These are phyloP conservation scores for Extremus antarcticus DNA, from an alignment of 495 filamentous ascomycete genomes.

Conservation along the genomic window DNA sequence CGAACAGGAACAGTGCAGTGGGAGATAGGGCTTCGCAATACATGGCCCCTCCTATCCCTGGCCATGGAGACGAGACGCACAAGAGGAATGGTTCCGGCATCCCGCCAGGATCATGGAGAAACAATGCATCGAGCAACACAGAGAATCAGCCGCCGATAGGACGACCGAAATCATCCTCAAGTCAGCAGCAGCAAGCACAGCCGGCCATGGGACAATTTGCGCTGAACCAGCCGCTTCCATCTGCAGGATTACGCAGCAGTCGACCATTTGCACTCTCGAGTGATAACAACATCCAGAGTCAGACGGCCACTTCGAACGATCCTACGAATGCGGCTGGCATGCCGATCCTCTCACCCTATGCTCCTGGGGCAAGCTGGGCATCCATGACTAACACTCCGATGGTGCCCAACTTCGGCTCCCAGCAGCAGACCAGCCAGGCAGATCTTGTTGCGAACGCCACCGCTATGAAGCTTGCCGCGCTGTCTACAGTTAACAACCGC, in stretches of 20 bases:
- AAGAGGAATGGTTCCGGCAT: conserved; percentile 19
- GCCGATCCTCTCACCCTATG: conserved; percentile 81
- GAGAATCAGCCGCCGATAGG: conserved; percentile 46
- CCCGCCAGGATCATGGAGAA: conserved; percentile 58
- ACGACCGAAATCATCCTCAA: conserved; percentile 85
- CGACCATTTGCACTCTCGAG: conserved; percentile 54
- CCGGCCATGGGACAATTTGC: conserved; percentile 85
- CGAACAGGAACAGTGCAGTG: conserved; percentile 86
- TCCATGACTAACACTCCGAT: conserved; percentile 98
- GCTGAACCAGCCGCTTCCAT: conserved; percentile 58
- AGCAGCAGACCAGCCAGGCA: conserved; percentile 55
- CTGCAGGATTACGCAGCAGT: conserved; percentile 73
- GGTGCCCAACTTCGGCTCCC: conserved; percentile 65
- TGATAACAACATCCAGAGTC: conserved; percentile 65
- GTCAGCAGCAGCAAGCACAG: conserved; percentile 51
- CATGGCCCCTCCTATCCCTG: conserved; percentile 66
- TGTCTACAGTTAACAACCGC: conserved; percentile 96
- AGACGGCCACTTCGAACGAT: conserved; percentile 65
- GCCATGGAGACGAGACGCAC: conserved; percentile 34
- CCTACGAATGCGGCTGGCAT: conserved; percentile 41
- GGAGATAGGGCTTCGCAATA: conserved; percentile 65
- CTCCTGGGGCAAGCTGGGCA: conserved; percentile 85
- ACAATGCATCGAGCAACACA: background rate
- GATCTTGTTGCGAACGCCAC: conserved; percentile 99
- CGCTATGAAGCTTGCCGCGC: conserved; percentile 93